phyloP scores from a whole-genome alignment of 1,284 basidiomycete species.

The Polyporus tsugae region DNA sequence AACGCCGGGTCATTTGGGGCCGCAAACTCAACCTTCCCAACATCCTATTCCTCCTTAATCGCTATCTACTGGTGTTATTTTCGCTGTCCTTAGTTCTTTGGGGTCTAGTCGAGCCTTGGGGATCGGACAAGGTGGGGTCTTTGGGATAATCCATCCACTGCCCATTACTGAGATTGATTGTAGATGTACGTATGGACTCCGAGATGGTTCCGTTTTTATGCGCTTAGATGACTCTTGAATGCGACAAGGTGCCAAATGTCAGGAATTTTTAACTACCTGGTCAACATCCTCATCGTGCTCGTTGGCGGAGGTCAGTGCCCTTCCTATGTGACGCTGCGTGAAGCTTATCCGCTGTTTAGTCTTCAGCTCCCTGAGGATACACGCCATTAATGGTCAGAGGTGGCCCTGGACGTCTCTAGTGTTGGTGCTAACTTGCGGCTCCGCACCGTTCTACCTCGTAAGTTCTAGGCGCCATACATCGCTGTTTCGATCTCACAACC shows the following conservation, averaged over 20 bases:
- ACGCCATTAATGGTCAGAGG: constrained; percentile 19
- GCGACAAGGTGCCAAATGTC: neutral
- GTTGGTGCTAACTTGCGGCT: neutral
- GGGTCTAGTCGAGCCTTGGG: constrained; percentile 3
- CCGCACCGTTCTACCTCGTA: constrained; percentile 14
- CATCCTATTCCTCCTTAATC: constrained; percentile 20
- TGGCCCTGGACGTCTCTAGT: constrained; percentile 27
- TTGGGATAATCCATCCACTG: neutral
- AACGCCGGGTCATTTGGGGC: constrained; percentile 23
- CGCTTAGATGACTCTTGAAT: neutral
- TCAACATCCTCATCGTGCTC: neutral
- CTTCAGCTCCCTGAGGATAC: constrained; percentile 22
- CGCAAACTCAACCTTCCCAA: constrained; percentile 19
- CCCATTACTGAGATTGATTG: neutral
- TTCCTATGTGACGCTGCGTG: neutral
- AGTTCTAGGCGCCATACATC: neutral
- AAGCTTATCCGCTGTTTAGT: neutral
- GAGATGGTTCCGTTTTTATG: neutral
- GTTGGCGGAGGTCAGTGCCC: neutral
- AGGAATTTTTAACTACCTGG: neutral
- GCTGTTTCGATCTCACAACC: neutral
- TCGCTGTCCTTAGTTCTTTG: neutral
- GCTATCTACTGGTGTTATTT: constrained; percentile 11
- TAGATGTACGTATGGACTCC: neutral
- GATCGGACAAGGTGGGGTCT: constrained; percentile 10